These are phyloP conservation scores for Tulasnella sp. DNA, from an alignment of 768 basidiomycete species.

Conservation along the genomic window DNA sequence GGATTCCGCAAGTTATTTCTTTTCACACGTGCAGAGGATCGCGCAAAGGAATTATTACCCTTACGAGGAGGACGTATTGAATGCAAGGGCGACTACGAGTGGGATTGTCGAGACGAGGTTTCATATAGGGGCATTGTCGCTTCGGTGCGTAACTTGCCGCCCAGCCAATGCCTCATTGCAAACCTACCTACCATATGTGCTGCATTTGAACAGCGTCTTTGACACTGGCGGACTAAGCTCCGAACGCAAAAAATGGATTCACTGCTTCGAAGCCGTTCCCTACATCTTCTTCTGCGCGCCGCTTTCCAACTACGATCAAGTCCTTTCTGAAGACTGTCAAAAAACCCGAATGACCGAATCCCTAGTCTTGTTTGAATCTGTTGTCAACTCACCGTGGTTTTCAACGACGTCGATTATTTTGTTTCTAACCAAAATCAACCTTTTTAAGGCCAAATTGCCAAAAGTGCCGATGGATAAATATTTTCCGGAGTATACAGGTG, in stretches of 20 bases:
- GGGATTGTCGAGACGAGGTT: conserved; percentile 88
- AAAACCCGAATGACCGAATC: conserved; percentile 41
- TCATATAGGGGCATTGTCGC: conserved; percentile 48
- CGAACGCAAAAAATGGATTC: conserved; percentile 39
- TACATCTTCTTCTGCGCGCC: conserved; percentile 45
- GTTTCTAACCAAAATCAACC: background rate
- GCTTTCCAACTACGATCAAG: conserved; percentile 43
- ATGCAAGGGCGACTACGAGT: conserved; percentile 79
- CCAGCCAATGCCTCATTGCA: background rate
- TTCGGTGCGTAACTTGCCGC: conserved; percentile 9
- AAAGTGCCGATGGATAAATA: conserved; percentile 13
- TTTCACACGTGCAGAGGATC: conserved; percentile 76
- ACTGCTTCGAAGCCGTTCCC: conserved; percentile 43
- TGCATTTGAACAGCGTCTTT: background rate
- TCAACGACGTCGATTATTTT: background rate
- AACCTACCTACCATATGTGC: background rate
- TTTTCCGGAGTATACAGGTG: conserved; percentile 45
- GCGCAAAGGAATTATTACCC: conserved; percentile 74
- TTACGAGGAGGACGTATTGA: conserved; percentile 75
- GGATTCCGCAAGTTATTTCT: conserved; percentile 93
- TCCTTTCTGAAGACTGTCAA: conserved; percentile 38
- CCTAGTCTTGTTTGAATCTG: conserved; percentile 20
- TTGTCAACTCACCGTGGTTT: background rate
- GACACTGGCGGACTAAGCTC: conserved; percentile 43
- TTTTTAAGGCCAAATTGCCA: background rate